phyloP scores from a whole-genome alignment of 2,329 filamentous ascomycete genomes.

The Pseudopyricularia cyperi region DNA sequence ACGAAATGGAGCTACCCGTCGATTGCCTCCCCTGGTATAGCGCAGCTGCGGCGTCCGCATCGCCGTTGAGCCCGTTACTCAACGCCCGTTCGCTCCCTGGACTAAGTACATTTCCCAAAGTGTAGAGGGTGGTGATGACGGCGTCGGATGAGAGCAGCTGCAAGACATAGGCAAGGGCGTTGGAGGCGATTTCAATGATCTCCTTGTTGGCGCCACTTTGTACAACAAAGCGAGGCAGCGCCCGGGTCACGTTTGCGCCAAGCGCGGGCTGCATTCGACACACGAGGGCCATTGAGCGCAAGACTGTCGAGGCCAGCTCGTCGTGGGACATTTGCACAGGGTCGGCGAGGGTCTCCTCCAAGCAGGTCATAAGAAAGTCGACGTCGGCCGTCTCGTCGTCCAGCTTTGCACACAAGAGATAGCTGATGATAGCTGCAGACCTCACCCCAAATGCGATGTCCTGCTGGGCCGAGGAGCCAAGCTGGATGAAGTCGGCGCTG shows the following conservation, averaged over 20 bases:
- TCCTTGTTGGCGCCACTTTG: constrained; percentile 60
- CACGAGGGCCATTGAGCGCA: constrained; percentile 72
- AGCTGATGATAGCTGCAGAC: constrained; percentile 67
- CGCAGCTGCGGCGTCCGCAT: constrained; percentile 22
- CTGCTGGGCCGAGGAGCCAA: constrained; percentile 80
- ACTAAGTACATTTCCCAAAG: constrained; percentile 88
- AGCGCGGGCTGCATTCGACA: constrained; percentile 61
- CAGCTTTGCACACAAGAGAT: constrained; percentile 71
- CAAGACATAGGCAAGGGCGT: constrained; percentile 70
- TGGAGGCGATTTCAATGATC: constrained; percentile 67
- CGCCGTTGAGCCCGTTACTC: constrained; percentile 37
- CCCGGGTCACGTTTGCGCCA: constrained; percentile 63
- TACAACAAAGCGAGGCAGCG: constrained; percentile 77
- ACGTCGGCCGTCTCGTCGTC: constrained; percentile 71
- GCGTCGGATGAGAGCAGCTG: constrained; percentile 80
- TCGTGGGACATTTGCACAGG: constrained; percentile 71
- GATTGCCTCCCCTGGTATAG: constrained; percentile 44
- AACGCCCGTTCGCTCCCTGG: constrained; percentile 46
- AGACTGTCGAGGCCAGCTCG: constrained; percentile 60
- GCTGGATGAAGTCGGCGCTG: constrained; percentile 75
- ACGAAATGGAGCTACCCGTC: constrained; percentile 65
- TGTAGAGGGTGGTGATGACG: constrained; percentile 89
- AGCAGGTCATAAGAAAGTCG: constrained; percentile 69
- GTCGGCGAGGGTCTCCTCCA: constrained; percentile 72
- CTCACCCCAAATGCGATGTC: constrained; percentile 77